Conservation (phyloP, 331 rosid species). For the Quercus lobata region DNA sequence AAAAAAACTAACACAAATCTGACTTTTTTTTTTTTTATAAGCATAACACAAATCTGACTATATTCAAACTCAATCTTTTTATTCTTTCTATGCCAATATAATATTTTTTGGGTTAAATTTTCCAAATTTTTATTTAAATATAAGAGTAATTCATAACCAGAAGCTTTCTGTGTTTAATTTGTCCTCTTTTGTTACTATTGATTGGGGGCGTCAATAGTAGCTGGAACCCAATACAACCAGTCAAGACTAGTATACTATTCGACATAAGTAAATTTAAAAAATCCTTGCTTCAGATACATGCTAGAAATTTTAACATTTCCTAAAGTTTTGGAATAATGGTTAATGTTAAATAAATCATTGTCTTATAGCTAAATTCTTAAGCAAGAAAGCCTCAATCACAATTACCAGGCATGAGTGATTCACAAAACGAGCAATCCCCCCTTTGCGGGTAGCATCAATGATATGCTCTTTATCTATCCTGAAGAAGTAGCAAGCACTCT, state of each 20-base stretch:
- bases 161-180: neutral
- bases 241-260: neutral
- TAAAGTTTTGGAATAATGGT: neutral
- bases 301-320: neutral
- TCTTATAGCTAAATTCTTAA: neutral
- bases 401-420: conserved; percentile 80
- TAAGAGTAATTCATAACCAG: neutral
- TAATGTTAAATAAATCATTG: neutral
- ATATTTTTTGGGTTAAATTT: neutral
- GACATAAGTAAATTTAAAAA: neutral
- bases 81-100: neutral
- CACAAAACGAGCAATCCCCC: conserved; percentile 77
- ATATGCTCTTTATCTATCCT: conserved; percentile 66
- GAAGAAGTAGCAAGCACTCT: conserved; percentile 79
- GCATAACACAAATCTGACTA: neutral
- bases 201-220: neutral
- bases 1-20: neutral
- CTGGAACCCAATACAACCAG: neutral
- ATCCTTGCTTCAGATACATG: neutral
- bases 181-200: neutral
- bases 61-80: neutral
- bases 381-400: neutral
- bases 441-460: conserved; percentile 73
- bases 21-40: neutral
- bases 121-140: neutral